Percentiles rank a stretch among this genome's conserved stretches.
phyloP scores from a whole-genome alignment of 2,329 filamentous ascomycete species.

The Tolypocladium ophioglossoides region DNA sequence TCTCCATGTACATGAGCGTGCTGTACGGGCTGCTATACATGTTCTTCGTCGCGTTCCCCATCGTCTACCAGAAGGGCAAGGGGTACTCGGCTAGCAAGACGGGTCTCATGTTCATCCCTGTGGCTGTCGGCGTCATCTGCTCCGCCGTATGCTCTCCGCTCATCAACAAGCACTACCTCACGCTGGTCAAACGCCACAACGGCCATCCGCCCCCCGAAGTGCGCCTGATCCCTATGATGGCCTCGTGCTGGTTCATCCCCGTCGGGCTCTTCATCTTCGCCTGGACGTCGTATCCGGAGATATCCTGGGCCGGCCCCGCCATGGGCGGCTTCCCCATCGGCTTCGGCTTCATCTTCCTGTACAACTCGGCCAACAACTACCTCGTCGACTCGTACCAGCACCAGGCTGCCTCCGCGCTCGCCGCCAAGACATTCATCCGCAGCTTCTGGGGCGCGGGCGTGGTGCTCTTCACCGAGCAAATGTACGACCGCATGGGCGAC shows the following conservation, averaged over 20 bases:
- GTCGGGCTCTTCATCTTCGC: constrained; percentile 48
- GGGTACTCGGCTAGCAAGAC: constrained; percentile 64
- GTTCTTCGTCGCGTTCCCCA: constrained; percentile 63
- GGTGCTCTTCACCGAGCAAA: constrained; percentile 73
- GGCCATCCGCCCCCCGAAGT: constrained; percentile 68
- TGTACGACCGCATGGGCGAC: constrained; percentile 63
- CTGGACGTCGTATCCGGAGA: constrained; percentile 50
- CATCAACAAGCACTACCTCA: constrained; percentile 75
- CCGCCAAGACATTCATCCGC: constrained; percentile 71
- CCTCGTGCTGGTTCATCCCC: constrained; percentile 60
- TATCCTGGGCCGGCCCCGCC: constrained; percentile 63
- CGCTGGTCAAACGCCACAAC: constrained; percentile 47
- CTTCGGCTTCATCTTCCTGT: constrained; percentile 76
- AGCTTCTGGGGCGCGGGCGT: constrained; percentile 70
- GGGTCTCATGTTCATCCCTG: constrained; percentile 78
- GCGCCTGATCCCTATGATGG: constrained; percentile 76
- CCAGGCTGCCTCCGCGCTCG: constrained; percentile 71
- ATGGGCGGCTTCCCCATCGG: constrained; percentile 63
- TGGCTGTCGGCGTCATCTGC: constrained; percentile 63
- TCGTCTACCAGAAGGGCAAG: constrained; percentile 70
- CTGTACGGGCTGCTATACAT: constrained; percentile 67
- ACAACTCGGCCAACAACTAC: constrained; percentile 71
- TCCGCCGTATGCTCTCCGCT: constrained; percentile 58
- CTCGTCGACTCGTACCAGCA: constrained; percentile 53
- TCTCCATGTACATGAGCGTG: constrained; percentile 78